phyloP scores from a whole-genome alignment of 306 rosid genomes.

The Cucurbita moschata region DNA sequence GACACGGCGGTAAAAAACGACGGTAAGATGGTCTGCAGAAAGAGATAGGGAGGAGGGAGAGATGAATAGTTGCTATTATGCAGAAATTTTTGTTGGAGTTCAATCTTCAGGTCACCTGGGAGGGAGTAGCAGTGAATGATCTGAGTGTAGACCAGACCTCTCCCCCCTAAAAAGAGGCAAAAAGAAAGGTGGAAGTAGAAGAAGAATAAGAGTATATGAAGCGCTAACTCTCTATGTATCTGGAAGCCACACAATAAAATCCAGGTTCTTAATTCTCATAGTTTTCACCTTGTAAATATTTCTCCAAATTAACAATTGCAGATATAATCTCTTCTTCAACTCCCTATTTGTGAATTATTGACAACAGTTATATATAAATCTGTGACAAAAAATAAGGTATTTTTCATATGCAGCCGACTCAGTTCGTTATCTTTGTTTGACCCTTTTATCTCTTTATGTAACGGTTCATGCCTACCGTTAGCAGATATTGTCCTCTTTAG shows the following conservation, averaged over 20 bases:
- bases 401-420: neutral
- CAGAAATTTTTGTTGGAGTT: slow-evolving; percentile 10
- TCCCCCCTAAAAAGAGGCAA: neutral
- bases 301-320: slow-evolving; percentile 1
- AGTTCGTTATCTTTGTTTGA: too few species aligned
- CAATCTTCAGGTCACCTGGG: slow-evolving; percentile 5
- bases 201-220: neutral
- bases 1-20: slow-evolving; percentile 25
- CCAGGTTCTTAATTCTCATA: slow-evolving; percentile 9
- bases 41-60: neutral
- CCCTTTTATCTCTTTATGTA: too few species aligned
- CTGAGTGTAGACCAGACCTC: neutral
- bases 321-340: neutral
- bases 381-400: neutral
- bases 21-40: neutral
- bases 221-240: neutral
- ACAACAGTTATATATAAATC: neutral
- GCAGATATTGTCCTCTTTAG: too few species aligned
- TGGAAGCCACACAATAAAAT: slow-evolving; percentile 6
- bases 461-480: too few species aligned
- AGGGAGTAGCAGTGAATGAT: neutral
- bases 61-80: neutral
- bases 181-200: neutral
- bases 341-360: neutral
- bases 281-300: slow-evolving; percentile 7